Evolutionary conservation across 805 yeast species (phyloP).

Genomic region (Metschnikowia koreensis): DNA sequence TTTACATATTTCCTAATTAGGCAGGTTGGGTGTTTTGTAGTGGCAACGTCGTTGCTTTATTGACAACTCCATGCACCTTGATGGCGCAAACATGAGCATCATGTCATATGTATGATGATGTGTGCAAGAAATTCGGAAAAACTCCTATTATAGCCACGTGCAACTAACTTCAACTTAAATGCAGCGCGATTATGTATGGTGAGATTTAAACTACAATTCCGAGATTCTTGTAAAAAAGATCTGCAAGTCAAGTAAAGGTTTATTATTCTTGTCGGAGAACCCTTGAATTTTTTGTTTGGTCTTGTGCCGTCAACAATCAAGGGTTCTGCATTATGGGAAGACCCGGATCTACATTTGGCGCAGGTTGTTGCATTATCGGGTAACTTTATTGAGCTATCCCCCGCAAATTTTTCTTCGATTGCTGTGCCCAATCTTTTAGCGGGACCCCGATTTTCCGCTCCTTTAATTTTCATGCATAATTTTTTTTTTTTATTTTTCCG

Average conservation of each 20-base stretch:
- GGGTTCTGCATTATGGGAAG: not conserved
- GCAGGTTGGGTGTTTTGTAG: not conserved
- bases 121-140: not conserved
- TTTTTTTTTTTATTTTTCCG: too few relatives aligned
- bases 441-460: not conserved
- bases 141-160: not conserved
- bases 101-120: not conserved
- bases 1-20: slow-evolving; percentile 4
- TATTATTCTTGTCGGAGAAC: not conserved
- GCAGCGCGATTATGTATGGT: not conserved
- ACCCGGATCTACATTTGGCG: not conserved
- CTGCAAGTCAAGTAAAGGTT: not conserved
- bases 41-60: not conserved
- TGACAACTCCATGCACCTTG: not conserved
- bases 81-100: not conserved
- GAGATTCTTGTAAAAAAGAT: not conserved
- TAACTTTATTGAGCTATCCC: too few relatives aligned
- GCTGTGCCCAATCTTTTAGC: not conserved
- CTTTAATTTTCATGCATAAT: not conserved
- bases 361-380: not conserved
- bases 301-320: not conserved
- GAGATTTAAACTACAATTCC: not conserved
- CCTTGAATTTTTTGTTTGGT: not conserved
- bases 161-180: not conserved
- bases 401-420: not conserved